These are phyloP conservation scores for Vitis hybrid DNA, from an alignment of 177 flowering plant species.

Conservation along the genomic window DNA sequence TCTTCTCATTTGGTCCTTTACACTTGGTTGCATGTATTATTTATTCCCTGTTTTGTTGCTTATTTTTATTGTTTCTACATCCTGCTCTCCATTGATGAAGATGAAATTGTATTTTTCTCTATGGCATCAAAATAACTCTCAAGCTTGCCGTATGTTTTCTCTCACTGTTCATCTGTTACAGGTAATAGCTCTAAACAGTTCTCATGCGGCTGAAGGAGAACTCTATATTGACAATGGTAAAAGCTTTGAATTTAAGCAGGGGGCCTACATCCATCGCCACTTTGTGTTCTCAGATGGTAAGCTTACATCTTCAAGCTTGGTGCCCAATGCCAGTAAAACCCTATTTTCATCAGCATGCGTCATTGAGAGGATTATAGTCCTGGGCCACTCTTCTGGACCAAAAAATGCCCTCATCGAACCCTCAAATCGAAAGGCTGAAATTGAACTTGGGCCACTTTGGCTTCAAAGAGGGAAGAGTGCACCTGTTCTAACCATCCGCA, in stretches of 20 bases:
- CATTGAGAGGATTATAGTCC: slow-evolving; percentile 78
- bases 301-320: slow-evolving; percentile 57
- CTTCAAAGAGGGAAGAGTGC: slow-evolving; percentile 36
- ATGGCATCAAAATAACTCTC: too few species aligned
- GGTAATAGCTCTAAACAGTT: slow-evolving; percentile 89
- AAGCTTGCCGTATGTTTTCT: not conserved
- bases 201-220: slow-evolving; percentile 89
- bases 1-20: too few species aligned
- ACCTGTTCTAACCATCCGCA: slow-evolving; percentile 59
- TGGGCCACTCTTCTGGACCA: slow-evolving; percentile 51
- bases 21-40: too few species aligned
- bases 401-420: slow-evolving; percentile 73
- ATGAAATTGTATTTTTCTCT: too few species aligned
- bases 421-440: slow-evolving; percentile 46
- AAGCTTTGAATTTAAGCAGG: slow-evolving; percentile 79
- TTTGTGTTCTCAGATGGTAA: slow-evolving; percentile 77
- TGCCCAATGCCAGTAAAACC: slow-evolving; percentile 27
- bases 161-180: slow-evolving; percentile 18
- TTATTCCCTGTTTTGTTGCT: too few species aligned
- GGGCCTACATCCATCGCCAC: slow-evolving; percentile 84
- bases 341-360: slow-evolving; percentile 49
- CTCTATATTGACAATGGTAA: slow-evolving; percentile 92
- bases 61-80: too few species aligned
- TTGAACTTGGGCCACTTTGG: slow-evolving; percentile 66
- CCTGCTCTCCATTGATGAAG: too few species aligned